phyloP scores from a whole-genome alignment of 75 land plant species.

The Isoetes taiwanensis region DNA sequence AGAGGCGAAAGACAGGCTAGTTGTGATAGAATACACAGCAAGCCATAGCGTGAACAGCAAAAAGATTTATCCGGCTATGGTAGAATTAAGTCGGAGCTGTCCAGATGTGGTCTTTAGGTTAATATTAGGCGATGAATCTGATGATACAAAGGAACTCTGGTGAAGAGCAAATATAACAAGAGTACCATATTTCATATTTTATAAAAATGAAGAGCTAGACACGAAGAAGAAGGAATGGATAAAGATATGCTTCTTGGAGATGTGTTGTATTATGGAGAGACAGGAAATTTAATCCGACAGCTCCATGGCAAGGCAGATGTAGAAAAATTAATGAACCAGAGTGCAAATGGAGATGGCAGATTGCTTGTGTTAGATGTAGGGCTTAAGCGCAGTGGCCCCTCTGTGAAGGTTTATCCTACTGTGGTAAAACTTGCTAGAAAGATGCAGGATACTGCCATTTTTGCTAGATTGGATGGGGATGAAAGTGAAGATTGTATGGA shows the following conservation, averaged over 20 bases:
- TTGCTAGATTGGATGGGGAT: slow-evolving; percentile 92
- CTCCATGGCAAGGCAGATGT: slow-evolving; percentile 59
- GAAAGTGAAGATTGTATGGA: slow-evolving; percentile 88
- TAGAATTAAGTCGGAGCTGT: slow-evolving; percentile 68
- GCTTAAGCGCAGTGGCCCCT: slow-evolving; percentile 92
- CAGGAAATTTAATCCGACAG: slow-evolving; percentile 54
- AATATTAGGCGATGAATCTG: slow-evolving; percentile 90
- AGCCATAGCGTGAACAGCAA: slow-evolving; percentile 42
- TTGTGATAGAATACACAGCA: slow-evolving; percentile 83
- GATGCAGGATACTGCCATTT: slow-evolving; percentile 69
- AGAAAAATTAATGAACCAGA: slow-evolving; percentile 43
- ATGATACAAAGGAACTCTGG: slow-evolving; percentile 53
- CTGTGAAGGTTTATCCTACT: slow-evolving; percentile 95
- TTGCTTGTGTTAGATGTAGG: slow-evolving; percentile 87
- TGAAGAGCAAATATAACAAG: slow-evolving; percentile 39
- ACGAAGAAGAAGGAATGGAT: slow-evolving; percentile 83
- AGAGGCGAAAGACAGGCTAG: slow-evolving; percentile 51
- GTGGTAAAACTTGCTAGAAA: slow-evolving; percentile 72
- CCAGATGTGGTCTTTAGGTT: slow-evolving; percentile 70
- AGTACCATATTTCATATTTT: slow-evolving; percentile 89
- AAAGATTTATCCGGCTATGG: slow-evolving; percentile 81
- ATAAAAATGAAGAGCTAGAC: slow-evolving; percentile 54
- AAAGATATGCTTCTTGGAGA: slow-evolving; percentile 68
- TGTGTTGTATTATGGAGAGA: slow-evolving; percentile 86
- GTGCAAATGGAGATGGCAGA: slow-evolving; percentile 47